Evolutionary conservation across 352 stramenopile species (phyloP).

Genomic region (Globisporangium abappressorium): DNA sequence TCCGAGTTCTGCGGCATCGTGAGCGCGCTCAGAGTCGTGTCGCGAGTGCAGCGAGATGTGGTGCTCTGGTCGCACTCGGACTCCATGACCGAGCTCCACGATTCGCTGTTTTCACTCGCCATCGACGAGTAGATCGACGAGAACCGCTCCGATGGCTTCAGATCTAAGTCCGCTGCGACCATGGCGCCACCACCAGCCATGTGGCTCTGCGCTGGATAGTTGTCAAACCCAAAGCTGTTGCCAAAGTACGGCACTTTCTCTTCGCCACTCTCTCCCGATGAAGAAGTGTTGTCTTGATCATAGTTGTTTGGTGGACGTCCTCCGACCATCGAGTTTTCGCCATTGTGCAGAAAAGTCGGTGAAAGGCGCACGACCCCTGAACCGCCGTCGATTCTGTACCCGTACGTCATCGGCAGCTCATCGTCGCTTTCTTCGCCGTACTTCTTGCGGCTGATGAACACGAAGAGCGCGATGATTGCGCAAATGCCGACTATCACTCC

Average conservation of each 20-base stretch:
- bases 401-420: slow-evolving; percentile 36
- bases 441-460: slow-evolving; percentile 58
- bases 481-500: slow-evolving; percentile 64
- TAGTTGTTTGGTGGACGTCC: slow-evolving; percentile 12
- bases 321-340: slow-evolving; percentile 31
- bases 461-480: slow-evolving; percentile 54
- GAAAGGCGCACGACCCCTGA: slow-evolving; percentile 45
- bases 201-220: slow-evolving; percentile 13
- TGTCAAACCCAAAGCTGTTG: slow-evolving; percentile 19
- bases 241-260: slow-evolving; percentile 17
- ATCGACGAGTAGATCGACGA: slow-evolving; percentile 43
- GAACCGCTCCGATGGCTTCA: slow-evolving; percentile 28
- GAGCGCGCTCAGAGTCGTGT: slow-evolving; percentile 64
- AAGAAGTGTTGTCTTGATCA: slow-evolving; percentile 18
- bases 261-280: slow-evolving; percentile 21
- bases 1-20: slow-evolving; percentile 44
- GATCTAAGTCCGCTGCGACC: slow-evolving; percentile 13
- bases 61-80: slow-evolving; percentile 48
- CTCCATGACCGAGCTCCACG: slow-evolving; percentile 74
- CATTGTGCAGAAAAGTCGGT: slow-evolving; percentile 49
- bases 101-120: slow-evolving; percentile 51
- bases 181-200: slow-evolving; percentile 8
- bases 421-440: slow-evolving; percentile 53
- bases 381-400: slow-evolving; percentile 41
- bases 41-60: slow-evolving; percentile 57